phyloP scores from a whole-genome alignment of 345 rosid genomes.

The Brassica nigra region DNA sequence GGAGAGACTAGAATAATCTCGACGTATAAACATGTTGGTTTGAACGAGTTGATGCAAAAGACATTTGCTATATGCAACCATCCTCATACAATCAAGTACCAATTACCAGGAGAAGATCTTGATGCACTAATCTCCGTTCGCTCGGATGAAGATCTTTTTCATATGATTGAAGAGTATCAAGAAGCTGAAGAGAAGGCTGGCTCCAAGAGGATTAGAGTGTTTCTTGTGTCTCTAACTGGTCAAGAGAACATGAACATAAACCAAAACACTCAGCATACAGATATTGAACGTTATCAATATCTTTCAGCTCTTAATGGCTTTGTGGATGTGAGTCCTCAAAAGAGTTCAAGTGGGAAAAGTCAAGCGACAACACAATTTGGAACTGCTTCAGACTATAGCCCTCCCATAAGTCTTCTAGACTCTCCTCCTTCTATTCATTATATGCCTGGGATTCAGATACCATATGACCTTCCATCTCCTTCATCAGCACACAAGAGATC shows the following conservation, averaged over 20 bases:
- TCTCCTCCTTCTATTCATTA: slow-evolving; percentile 50
- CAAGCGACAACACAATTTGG: slow-evolving; percentile 50
- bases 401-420: slow-evolving; percentile 44
- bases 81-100: slow-evolving; percentile 81
- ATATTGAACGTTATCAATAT: slow-evolving; percentile 54
- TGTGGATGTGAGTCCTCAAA: slow-evolving; percentile 53
- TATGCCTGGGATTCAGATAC: slow-evolving; percentile 38
- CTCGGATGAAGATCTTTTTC: slow-evolving; percentile 78
- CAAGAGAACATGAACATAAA: slow-evolving; percentile 23
- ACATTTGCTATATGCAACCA: slow-evolving; percentile 66
- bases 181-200: slow-evolving; percentile 66
- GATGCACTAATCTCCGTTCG: slow-evolving; percentile 85
- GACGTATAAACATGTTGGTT: slow-evolving; percentile 49
- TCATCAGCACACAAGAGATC: slow-evolving; percentile 45
- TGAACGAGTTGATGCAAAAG: slow-evolving; percentile 67
- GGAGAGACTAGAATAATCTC: slow-evolving; percentile 88
- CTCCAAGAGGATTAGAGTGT: slow-evolving; percentile 69
- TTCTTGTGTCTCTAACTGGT: slow-evolving; percentile 53
- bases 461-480: slow-evolving; percentile 50
- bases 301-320: slow-evolving; percentile 74
- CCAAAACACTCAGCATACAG: slow-evolving; percentile 40
- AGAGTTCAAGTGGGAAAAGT: slow-evolving; percentile 42
- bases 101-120: slow-evolving; percentile 94
- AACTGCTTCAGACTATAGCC: slow-evolving; percentile 51
- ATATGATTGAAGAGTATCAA: slow-evolving; percentile 81